Base-by-base conservation (phyloP, 345 rosid species). In the Mallotus nudiflorus region DNA sequence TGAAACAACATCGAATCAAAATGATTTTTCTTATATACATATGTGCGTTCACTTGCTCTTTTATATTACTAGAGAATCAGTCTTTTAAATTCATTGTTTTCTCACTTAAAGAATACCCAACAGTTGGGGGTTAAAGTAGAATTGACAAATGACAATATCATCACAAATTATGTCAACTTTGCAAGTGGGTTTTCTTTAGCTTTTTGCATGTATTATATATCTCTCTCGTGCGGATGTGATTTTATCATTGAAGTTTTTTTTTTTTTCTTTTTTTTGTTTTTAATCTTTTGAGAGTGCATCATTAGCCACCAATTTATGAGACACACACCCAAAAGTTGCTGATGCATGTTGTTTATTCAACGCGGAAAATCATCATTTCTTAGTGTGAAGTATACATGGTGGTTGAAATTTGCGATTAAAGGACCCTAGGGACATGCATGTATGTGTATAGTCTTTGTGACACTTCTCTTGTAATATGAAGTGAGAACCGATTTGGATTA, bases 341-440 rank as follows among this genome's bases (percentile, higher is more conserved):
- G n/a, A 24, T 33, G 9, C 1, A 0, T 4, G n/a, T 55, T 18
- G 14, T 27, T 14, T 58, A 6, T 58, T 58, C 62, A 31, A 58
- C 62, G 42, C 62, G 62, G 22, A 58, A 58, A 31, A 28, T 57
- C 12, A 56, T 16, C 22, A 59, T 14, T 59, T 59, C 63, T 33
- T 11, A 18, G 13, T 14, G 3, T 19, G 18, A 2, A 20, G 2
- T 52, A n/a, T 52, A 1, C 7, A n/a, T 52, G 3, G 27, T n/a
- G 11, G n/a, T 16, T 50, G 6, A 1, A n/a, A 52, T 19, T 49
- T 49, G 22, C 18, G 22, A 49, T 16, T 16, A n/a, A n/a, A 49
- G 5, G 18, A 16, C 22, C n/a, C n/a, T n/a, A n/a, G n/a, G n/a
- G n/a, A n/a, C n/a, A n/a, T n/a, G n/a, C n/a, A n/a, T n/a, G n/a